Conservation (phyloP, 768 basidiomycete species). For the Lentinula sp. region DNA sequence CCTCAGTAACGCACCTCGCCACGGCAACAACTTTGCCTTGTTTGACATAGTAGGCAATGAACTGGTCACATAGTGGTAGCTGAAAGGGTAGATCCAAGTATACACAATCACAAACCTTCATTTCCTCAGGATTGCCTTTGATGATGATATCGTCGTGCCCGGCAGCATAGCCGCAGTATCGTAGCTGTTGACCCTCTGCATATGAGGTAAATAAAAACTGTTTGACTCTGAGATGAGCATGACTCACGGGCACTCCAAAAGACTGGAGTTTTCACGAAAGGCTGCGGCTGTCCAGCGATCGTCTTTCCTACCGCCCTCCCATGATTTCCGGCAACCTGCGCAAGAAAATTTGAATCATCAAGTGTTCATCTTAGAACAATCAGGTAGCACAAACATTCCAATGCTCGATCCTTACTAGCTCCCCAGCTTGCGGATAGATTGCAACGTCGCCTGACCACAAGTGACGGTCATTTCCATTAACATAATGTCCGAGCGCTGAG, state of each 20-base stretch:
- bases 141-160: conserved; percentile 75
- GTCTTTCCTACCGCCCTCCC: conserved; percentile 79
- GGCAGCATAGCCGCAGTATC: conserved; percentile 74
- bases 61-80: conserved; percentile 33
- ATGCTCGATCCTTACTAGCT: conserved; percentile 69
- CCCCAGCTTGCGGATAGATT: conserved; percentile 58
- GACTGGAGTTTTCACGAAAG: conserved; percentile 76
- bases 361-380: background rate
- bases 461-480: background rate
- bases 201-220: background rate
- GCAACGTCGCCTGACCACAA: conserved; percentile 65
- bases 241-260: conserved; percentile 88
- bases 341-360: background rate
- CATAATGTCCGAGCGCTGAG: background rate
- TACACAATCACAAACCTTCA: conserved; percentile 55
- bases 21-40: conserved; percentile 60
- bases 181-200: conserved; percentile 76
- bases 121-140: conserved; percentile 64
- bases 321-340: conserved; percentile 76
- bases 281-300: conserved; percentile 57
- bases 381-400: conserved; percentile 62
- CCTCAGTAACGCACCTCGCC: conserved; percentile 37
- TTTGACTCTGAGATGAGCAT: background rate
- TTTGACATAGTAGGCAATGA: conserved; percentile 76
- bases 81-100: background rate